These are phyloP conservation scores for Funneliformis geosporum DNA, from an alignment of 192 early-diverging fungal species.

Conservation along the genomic window DNA sequence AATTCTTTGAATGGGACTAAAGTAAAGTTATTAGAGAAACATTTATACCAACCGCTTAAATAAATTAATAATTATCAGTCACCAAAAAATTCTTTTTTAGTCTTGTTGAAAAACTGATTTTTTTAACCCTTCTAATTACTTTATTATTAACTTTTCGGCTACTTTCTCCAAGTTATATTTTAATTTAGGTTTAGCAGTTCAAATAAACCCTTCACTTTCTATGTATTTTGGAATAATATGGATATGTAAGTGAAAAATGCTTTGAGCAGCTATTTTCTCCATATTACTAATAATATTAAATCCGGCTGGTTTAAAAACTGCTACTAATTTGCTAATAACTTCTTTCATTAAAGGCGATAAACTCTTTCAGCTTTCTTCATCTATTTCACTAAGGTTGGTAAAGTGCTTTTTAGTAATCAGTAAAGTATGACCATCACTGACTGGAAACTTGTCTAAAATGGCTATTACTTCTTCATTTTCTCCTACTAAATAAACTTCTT, in stretches of 20 bases:
- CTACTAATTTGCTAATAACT: slow-evolving; percentile 3
- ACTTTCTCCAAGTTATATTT: slow-evolving; percentile 3
- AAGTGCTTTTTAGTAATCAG: neutral
- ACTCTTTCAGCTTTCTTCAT: slow-evolving; percentile 1
- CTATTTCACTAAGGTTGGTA: neutral
- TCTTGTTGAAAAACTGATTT: too few species aligned
- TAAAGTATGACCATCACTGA: slow-evolving; percentile 1
- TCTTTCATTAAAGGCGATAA: neutral
- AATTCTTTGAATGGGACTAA: neutral
- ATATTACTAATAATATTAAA: slow-evolving; percentile 24
- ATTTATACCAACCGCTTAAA: too few species aligned
- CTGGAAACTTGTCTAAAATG: slow-evolving; percentile 8
- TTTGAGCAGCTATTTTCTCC: neutral
- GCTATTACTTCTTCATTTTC: neutral
- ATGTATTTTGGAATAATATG: slow-evolving; percentile 12
- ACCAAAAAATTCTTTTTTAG: too few species aligned
- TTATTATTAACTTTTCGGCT: neutral
- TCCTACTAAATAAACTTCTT: neutral
- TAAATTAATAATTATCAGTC: too few species aligned
- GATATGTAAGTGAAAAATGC: slow-evolving; percentile 15
- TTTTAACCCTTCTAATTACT: too few species aligned
- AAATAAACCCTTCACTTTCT: neutral
- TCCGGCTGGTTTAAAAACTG: neutral
- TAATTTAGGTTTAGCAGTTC: slow-evolving; percentile 5
- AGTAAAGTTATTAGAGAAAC: neutral